A percentile compares a stretch with the other conserved stretches of the same genome.
Conservation (phyloP, 1,284 basidiomycete genomes). For the Papiliotrema terrestris region DNA sequence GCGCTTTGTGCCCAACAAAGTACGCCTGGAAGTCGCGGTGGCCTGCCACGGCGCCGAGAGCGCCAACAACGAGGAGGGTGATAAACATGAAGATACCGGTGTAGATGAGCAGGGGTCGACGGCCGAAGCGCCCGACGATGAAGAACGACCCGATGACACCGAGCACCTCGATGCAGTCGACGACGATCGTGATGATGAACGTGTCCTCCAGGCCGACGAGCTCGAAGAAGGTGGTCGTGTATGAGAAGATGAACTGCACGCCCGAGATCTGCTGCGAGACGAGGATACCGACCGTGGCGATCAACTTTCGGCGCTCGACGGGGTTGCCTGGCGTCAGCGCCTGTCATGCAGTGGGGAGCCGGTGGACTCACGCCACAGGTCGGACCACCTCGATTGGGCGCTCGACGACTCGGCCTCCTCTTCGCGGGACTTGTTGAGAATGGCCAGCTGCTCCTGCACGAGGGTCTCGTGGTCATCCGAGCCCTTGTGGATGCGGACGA, state of each 20-base stretch:
- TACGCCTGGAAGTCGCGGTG: slow-evolving; percentile 28
- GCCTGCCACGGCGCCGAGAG: slow-evolving; percentile 40
- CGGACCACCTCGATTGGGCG: slow-evolving; percentile 44
- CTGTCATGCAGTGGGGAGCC: not conserved
- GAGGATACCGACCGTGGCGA: slow-evolving; percentile 50
- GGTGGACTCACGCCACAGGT: slow-evolving; percentile 37
- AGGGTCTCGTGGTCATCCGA: slow-evolving; percentile 45
- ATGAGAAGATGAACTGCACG: slow-evolving; percentile 47
- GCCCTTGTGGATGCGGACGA: slow-evolving; percentile 47
- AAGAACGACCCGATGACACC: slow-evolving; percentile 48
- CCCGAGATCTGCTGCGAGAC: slow-evolving; percentile 47
- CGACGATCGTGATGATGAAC: slow-evolving; percentile 49
- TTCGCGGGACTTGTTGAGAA: slow-evolving; percentile 47
- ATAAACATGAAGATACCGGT: slow-evolving; percentile 49
- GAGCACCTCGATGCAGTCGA: slow-evolving; percentile 48
- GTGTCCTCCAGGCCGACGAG: slow-evolving; percentile 45
- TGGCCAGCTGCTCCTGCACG: slow-evolving; percentile 42
- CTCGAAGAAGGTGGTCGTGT: slow-evolving; percentile 44
- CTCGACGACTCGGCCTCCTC: slow-evolving; percentile 45
- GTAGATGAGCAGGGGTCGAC: slow-evolving; percentile 48
- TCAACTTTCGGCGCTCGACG: slow-evolving; percentile 43
- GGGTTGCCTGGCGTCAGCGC: slow-evolving; percentile 28
- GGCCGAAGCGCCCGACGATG: slow-evolving; percentile 51
- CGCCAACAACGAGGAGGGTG: slow-evolving; percentile 48
- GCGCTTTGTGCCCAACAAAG: slow-evolving; percentile 20